phyloP scores from a whole-genome alignment of 202 grass and related monocot species.

The Carex sylvatica region DNA sequence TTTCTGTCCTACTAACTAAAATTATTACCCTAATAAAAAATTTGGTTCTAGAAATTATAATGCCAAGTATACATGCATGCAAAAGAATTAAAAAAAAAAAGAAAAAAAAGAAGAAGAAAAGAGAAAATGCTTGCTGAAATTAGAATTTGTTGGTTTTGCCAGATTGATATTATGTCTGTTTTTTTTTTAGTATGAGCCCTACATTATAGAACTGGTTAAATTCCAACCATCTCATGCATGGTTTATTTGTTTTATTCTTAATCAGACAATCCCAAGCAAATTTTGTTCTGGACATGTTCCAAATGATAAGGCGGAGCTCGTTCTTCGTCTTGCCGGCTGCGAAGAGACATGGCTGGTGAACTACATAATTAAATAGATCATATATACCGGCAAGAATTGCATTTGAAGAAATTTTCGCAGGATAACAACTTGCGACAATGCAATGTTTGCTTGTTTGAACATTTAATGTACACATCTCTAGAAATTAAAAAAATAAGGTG shows the following conservation, averaged over 20 bases:
- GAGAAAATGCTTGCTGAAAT: too few relatives aligned
- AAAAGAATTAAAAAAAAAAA: background rate
- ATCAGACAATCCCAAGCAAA: background rate
- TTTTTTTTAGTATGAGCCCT: background rate
- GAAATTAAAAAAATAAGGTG: background rate
- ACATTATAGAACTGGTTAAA: background rate
- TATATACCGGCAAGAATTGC: background rate
- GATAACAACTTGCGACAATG: background rate
- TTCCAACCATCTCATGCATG: slow-evolving; percentile 3
- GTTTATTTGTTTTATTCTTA: slow-evolving; percentile 3
- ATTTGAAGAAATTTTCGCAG: background rate
- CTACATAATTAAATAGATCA: background rate
- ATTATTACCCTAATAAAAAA: background rate
- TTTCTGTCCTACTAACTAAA: background rate
- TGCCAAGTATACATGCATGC: background rate
- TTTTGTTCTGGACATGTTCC: background rate
- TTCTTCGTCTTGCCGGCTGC: background rate
- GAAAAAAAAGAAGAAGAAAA: too few relatives aligned
- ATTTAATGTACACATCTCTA: slow-evolving; percentile 10
- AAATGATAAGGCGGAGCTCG: background rate
- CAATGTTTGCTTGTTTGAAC: background rate
- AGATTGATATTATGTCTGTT: background rate
- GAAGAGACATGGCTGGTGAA: background rate
- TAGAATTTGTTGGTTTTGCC: background rate
- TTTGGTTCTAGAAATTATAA: background rate